Conservation (phyloP, 1,284 basidiomycete species). For the Rhodotorula sp. region DNA sequence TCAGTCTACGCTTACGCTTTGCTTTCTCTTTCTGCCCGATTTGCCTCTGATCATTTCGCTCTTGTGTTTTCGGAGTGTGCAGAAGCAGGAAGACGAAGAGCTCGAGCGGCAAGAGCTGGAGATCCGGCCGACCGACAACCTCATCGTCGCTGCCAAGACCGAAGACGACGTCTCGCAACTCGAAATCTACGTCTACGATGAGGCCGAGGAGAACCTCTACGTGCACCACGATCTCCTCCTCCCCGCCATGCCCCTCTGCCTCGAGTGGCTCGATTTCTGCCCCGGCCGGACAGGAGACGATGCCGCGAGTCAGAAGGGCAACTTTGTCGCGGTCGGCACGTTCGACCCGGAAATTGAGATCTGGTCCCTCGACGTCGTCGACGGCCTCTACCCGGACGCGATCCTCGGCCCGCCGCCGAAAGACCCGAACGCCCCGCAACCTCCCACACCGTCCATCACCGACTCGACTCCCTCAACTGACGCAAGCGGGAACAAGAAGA, state of each 20-base stretch:
- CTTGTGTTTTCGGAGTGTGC: background rate
- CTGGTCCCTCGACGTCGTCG: conserved; percentile 91
- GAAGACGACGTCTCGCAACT: conserved; percentile 95
- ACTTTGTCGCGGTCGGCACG: conserved; percentile 93
- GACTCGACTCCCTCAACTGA: conserved; percentile 20
- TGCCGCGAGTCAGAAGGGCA: conserved; percentile 56
- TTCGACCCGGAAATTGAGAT: conserved; percentile 98
- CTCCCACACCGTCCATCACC: conserved; percentile 59
- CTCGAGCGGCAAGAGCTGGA: conserved; percentile 88
- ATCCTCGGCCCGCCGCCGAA: conserved; percentile 81
- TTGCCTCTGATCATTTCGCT: background rate
- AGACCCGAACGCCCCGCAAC: conserved; percentile 59
- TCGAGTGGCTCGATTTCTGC: conserved; percentile 97
- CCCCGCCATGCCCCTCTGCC: conserved; percentile 93
- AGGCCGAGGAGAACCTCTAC: conserved; percentile 82
- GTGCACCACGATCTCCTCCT: conserved; percentile 98
- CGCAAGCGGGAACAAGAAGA: conserved; percentile 58
- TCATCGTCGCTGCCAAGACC: conserved; percentile 90
- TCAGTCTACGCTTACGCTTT: conserved; percentile 48
- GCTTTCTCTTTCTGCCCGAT: too few species aligned
- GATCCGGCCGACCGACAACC: conserved; percentile 83
- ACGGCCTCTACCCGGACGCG: conserved; percentile 89
- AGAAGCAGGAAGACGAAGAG: conserved; percentile 63
- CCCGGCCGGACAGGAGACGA: conserved; percentile 55
- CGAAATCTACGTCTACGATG: conserved; percentile 93